These are phyloP conservation scores for Saposhnikovia divaricata DNA, from an alignment of 129 eudicot genomes.

Conservation along the genomic window DNA sequence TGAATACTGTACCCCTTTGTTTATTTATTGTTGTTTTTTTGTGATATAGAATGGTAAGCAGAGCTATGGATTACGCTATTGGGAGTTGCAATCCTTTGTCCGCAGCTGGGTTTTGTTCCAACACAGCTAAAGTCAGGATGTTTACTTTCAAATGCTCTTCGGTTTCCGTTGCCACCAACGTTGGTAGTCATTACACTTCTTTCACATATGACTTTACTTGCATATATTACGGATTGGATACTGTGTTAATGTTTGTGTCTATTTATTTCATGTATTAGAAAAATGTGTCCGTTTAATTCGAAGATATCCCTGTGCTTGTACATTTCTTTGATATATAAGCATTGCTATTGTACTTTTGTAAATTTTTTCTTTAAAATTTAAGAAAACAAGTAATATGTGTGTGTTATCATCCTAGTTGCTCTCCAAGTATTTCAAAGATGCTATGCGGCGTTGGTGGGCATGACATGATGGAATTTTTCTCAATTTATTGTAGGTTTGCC, in stretches of 20 bases:
- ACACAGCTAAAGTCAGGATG: slow-evolving; percentile 24
- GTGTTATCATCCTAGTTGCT: neutral
- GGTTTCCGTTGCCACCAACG: neutral
- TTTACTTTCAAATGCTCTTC: slow-evolving; percentile 48
- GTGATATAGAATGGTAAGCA: slow-evolving; percentile 18
- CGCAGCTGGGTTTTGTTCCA: slow-evolving; percentile 13
- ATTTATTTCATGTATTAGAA: too few relatives aligned
- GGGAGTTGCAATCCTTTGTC: slow-evolving; percentile 21
- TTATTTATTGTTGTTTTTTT: neutral
- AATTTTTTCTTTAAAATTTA: too few relatives aligned
- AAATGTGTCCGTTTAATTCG: neutral
- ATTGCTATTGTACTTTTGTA: neutral
- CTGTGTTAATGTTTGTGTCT: neutral
- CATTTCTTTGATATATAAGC: neutral
- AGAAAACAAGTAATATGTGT: too few relatives aligned
- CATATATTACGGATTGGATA: neutral
- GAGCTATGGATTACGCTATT: slow-evolving; percentile 36
- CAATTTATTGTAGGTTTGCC: slow-evolving; percentile 23
- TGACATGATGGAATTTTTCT: slow-evolving; percentile 12
- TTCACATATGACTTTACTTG: too few relatives aligned
- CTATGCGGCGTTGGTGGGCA: neutral
- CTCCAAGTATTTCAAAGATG: neutral
- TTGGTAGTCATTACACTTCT: neutral
- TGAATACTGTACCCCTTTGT: too few relatives aligned
- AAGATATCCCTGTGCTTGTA: neutral